Percentiles rank a stretch among this genome's conserved stretches.
These are phyloP conservation scores for Xylariaceae sp. DNA, from an alignment of 2,329 filamentous ascomycete genomes.

Conservation along the genomic window DNA sequence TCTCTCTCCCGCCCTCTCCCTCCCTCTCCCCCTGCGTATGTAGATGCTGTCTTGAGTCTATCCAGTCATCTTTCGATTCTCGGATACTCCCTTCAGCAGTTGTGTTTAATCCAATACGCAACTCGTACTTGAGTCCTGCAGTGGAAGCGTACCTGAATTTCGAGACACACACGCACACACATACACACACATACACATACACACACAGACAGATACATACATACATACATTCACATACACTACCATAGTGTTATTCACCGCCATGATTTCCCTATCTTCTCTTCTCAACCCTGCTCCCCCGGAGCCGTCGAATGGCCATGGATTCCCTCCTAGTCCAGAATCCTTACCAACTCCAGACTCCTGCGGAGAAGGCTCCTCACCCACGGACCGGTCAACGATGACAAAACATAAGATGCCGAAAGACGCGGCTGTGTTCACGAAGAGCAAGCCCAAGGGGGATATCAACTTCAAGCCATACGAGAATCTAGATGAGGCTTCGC, in stretches of 20 bases:
- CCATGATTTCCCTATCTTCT: conserved; percentile 60
- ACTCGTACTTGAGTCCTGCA: conserved; percentile 25
- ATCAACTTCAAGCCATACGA: conserved; percentile 74
- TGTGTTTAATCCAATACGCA: conserved; percentile 16
- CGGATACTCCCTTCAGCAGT: conserved; percentile 28
- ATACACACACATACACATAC: too few relatives aligned
- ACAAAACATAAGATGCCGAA: conserved; percentile 57
- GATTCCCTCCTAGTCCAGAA: conserved; percentile 39
- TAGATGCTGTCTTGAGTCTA: conserved; percentile 34
- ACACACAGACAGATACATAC: too few relatives aligned
- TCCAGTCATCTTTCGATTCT: conserved; percentile 21
- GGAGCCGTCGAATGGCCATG: conserved; percentile 35
- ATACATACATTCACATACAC: not conserved
- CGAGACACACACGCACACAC: conserved; percentile 29
- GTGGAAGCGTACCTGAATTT: conserved; percentile 34
- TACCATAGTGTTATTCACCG: conserved; percentile 29
- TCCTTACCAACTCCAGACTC: conserved; percentile 34
- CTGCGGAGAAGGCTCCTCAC: conserved; percentile 30
- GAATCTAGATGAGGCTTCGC: conserved; percentile 51
- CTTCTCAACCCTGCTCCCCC: conserved; percentile 59
- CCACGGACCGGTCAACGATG: conserved; percentile 29
- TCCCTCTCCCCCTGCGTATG: conserved; percentile 26
- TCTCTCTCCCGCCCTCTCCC: conserved; percentile 27
- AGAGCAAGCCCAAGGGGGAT: conserved; percentile 56
- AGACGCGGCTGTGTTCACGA: conserved; percentile 57